Evolutionary conservation across 306 rosid genomes (phyloP).

Genomic region (Mimosa bimucronata): DNA sequence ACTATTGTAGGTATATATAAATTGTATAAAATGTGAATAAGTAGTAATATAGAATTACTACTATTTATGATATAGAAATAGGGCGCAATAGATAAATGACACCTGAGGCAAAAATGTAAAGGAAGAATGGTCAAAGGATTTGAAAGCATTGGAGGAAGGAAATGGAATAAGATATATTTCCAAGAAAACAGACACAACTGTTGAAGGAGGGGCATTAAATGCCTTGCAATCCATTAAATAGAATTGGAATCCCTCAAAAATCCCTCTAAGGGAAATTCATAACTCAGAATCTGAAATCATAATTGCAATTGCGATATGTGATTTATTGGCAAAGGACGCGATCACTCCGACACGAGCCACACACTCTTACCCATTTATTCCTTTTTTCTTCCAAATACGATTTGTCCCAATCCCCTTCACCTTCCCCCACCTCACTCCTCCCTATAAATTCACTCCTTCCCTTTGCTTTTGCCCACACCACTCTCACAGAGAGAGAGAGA

Average conservation of each 20-base stretch:
- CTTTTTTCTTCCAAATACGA: not conserved
- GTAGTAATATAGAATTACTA: not conserved
- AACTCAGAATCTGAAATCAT: not conserved
- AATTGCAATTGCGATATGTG: not conserved
- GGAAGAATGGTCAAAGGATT: not conserved
- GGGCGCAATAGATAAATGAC: not conserved
- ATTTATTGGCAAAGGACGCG: not conserved
- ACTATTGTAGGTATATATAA: not conserved
- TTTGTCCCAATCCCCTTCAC: not conserved
- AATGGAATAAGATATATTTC: not conserved
- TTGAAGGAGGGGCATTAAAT: not conserved
- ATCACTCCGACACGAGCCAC: not conserved
- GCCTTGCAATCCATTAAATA: not conserved
- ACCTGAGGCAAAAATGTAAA: not conserved
- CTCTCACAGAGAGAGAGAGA: constrained; percentile 5
- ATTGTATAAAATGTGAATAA: not conserved
- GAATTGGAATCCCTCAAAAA: not conserved
- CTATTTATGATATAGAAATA: not conserved
- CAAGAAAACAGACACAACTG: not conserved
- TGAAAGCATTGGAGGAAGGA: not conserved
- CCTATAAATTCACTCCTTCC: constrained; percentile 31
- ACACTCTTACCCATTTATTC: not conserved
- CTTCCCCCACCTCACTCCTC: not conserved
- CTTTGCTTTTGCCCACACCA: not conserved
- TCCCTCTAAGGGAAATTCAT: not conserved